Base-by-base conservation (phyloP, 345 rosid species). In the Trapa bicornis region DNA sequence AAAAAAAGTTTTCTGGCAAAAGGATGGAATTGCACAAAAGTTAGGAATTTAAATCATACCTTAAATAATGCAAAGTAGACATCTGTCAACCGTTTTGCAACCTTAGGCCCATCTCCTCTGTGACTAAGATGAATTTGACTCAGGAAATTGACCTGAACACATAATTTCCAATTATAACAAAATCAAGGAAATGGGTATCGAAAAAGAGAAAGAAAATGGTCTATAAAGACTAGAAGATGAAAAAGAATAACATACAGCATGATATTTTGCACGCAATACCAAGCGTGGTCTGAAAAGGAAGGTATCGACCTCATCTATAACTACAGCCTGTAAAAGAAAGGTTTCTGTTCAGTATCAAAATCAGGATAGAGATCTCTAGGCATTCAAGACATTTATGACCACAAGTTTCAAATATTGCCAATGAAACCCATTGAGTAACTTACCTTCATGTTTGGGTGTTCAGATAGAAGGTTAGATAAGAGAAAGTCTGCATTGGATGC, bases 381-480 rank as follows among this genome's bases (percentile, higher is more conserved):
- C 62, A 57, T 29, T 32, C 63, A 58, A 4, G 60, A 54, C 17
- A 54, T n/a, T 54, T n/a, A 54, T n/a, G 9, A n/a, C 60, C 6
- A 54, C 5, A 22, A 5, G 60, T n/a, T 17, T n/a, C 8, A n/a
- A 54, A 54, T n/a, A n/a, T 54, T n/a, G 60, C 60, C 4, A 9
- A n/a, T 35, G 36, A 32, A 9, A 22, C 9, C 35, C 8, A 57
- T 57, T 11, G 33, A 3, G 17, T 41, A 38, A 32, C 52, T 17
- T 70, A 94, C 97, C 97, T 89, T 94, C 99, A 94, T 94, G 73
- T 89, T 91, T 75, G 96, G 99, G 79, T 94, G 99, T 57, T 91
- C 96, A 3, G 97, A 85, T 70, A 91, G 79, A 73, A 94, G 95
- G 77, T 87, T 91, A 45, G 97, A 82, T 57, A 94, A 74, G 84